Conservation (phyloP, 2,329 filamentous ascomycete genomes). For the Shiraia bambusicola region DNA sequence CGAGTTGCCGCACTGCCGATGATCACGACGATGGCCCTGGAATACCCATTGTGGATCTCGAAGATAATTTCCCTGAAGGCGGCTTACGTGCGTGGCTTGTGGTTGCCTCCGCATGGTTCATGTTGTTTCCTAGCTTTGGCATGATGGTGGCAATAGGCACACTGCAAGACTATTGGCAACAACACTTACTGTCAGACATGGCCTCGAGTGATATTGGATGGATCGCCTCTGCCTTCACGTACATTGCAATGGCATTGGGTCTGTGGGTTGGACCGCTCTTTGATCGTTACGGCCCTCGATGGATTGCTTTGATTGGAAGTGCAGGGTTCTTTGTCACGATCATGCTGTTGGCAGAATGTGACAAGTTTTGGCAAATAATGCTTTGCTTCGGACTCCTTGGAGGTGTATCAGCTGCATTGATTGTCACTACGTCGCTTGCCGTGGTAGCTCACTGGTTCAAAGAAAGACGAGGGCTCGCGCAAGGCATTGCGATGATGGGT, state of each 20-base stretch:
- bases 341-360: constrained; percentile 37
- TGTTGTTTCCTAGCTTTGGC: constrained; percentile 40
- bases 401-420: constrained; percentile 43
- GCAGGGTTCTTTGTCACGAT: constrained; percentile 30
- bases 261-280: constrained; percentile 82
- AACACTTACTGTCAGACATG: constrained; percentile 69
- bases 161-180: constrained; percentile 76
- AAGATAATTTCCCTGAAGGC: constrained; percentile 43
- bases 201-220: constrained; percentile 69
- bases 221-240: constrained; percentile 86
- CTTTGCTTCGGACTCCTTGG: constrained; percentile 44
- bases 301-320: constrained; percentile 37
- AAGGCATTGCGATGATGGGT: constrained; percentile 45
- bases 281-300: constrained; percentile 40
- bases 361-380: constrained; percentile 47
- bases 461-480: constrained; percentile 38
- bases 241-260: constrained; percentile 78
- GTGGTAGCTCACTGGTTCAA: constrained; percentile 46
- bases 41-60: constrained; percentile 21
- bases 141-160: constrained; percentile 60
- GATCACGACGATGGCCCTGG: constrained; percentile 13
- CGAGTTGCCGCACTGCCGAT: not conserved
- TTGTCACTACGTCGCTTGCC: constrained; percentile 42
- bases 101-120: constrained; percentile 39
- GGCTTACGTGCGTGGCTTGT: constrained; percentile 46